A percentile compares a stretch with the other conserved stretches of the same genome.
These are phyloP conservation scores for Candida ortonii DNA, from an alignment of 805 yeast species.

Conservation along the genomic window DNA sequence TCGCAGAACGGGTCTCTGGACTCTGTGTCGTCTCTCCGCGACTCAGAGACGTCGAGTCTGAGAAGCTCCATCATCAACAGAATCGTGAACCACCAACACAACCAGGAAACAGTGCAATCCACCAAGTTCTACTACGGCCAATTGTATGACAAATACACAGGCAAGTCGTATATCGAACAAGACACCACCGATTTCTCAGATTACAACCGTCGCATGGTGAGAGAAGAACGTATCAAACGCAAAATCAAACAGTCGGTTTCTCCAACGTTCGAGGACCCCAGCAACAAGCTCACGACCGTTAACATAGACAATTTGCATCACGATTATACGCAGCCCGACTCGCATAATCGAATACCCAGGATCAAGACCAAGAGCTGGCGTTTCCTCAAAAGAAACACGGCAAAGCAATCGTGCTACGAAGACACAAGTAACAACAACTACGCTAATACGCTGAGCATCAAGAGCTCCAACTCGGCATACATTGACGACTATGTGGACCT, in stretches of 20 bases:
- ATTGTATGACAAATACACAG: slow-evolving; percentile 18
- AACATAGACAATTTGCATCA: slow-evolving; percentile 23
- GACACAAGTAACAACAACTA: not conserved
- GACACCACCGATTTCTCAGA: slow-evolving; percentile 29
- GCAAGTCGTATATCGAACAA: slow-evolving; percentile 1
- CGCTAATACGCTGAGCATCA: not conserved
- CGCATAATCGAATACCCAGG: not conserved
- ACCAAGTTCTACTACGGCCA: slow-evolving; percentile 23
- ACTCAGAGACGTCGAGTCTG: too few relatives aligned
- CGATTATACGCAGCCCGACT: slow-evolving; percentile 16
- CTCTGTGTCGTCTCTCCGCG: too few relatives aligned
- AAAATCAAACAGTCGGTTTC: slow-evolving; percentile 17
- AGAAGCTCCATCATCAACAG: too few relatives aligned
- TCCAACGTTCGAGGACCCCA: slow-evolving; percentile 4
- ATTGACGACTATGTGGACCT: slow-evolving; percentile 31
- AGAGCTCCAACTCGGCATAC: slow-evolving; percentile 19
- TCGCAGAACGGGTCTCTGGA: too few relatives aligned
- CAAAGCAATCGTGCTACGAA: not conserved
- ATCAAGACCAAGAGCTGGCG: slow-evolving; percentile 4
- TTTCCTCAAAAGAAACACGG: slow-evolving; percentile 2
- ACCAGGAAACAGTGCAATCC: too few relatives aligned
- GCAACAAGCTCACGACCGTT: slow-evolving; percentile 16
- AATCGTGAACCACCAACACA: too few relatives aligned
- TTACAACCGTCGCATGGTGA: slow-evolving; percentile 24
- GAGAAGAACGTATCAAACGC: slow-evolving; percentile 26